Percentiles rank a stretch among this genome's conserved stretches.
Evolutionary conservation across 1,139 yeast species (phyloP).

Genomic region (Debaryomyces sp.): DNA sequence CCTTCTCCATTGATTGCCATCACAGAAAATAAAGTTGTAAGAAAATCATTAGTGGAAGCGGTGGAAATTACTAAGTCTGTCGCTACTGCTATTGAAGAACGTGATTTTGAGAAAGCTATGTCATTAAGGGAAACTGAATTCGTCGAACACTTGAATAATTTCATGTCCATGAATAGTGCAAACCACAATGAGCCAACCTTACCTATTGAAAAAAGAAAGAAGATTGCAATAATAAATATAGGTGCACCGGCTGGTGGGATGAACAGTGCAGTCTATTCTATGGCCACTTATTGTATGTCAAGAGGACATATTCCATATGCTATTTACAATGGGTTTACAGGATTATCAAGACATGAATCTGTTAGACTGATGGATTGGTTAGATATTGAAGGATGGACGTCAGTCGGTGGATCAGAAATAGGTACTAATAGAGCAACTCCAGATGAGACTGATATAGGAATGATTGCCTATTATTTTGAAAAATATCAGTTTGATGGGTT

Average conservation of each 20-base stretch:
- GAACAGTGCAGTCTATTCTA: conserved; percentile 76
- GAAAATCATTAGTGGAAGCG: conserved; percentile 73
- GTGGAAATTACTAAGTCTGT: conserved; percentile 70
- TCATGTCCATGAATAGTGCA: conserved; percentile 61
- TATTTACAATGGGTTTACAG: conserved; percentile 75
- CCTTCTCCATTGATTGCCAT: conserved; percentile 81
- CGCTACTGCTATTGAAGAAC: conserved; percentile 62
- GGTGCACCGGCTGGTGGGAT: conserved; percentile 88
- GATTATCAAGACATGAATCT: conserved; percentile 75
- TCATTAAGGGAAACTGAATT: conserved; percentile 71
- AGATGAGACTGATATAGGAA: conserved; percentile 64
- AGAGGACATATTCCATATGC: conserved; percentile 76
- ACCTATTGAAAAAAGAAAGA: conserved; percentile 58
- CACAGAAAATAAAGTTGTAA: conserved; percentile 68
- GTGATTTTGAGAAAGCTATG: conserved; percentile 68
- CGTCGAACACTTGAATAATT: conserved; percentile 65
- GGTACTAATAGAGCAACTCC: conserved; percentile 82
- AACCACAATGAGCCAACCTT: conserved; percentile 59
- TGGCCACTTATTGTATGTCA: conserved; percentile 73
- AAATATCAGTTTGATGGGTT: conserved; percentile 74
- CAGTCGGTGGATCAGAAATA: conserved; percentile 77
- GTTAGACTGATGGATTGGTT: conserved; percentile 65
- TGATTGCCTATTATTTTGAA: conserved; percentile 76
- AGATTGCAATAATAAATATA: conserved; percentile 72
- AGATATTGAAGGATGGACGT: conserved; percentile 74